Percentiles rank a stretch among this genome's conserved stretches.
These are phyloP conservation scores for Leishmania major DNA, from an alignment of 208 protist species.

Conservation along the genomic window DNA sequence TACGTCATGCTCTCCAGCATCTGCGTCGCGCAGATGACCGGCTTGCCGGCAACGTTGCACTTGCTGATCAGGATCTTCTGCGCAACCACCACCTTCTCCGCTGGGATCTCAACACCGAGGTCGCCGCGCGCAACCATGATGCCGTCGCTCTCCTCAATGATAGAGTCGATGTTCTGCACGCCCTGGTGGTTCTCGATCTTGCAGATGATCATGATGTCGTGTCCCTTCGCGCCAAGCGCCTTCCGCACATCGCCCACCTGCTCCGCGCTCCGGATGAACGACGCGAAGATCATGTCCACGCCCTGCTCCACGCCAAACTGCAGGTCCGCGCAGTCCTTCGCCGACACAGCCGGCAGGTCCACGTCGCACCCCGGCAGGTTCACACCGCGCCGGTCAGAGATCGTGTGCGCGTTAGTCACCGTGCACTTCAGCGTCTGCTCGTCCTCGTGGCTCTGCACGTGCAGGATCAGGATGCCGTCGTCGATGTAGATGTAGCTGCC, in stretches of 20 bases:
- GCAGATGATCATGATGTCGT: slow-evolving; percentile 96
- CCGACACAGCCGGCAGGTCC: slow-evolving; percentile 88
- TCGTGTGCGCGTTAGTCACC: slow-evolving; percentile 80
- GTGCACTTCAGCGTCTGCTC: slow-evolving; percentile 77
- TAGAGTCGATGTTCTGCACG: slow-evolving; percentile 98
- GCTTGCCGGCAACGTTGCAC: slow-evolving; percentile 98
- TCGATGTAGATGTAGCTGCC: slow-evolving; percentile 96
- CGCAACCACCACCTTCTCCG: slow-evolving; percentile 97
- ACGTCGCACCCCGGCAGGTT: slow-evolving; percentile 91
- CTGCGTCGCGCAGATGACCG: slow-evolving; percentile 99
- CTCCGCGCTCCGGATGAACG: slow-evolving; percentile 96
- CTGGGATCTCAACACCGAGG: slow-evolving; percentile 98
- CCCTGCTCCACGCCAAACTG: slow-evolving; percentile 95
- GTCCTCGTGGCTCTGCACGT: slow-evolving; percentile 77
- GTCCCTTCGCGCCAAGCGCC: slow-evolving; percentile 89
- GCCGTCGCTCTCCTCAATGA: slow-evolving; percentile 96
- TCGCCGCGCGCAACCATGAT: slow-evolving; percentile 99
- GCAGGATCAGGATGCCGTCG: slow-evolving; percentile 95
- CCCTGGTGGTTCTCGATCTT: slow-evolving; percentile 99
- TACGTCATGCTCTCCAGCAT: slow-evolving; percentile 98
- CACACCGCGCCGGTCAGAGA: slow-evolving; percentile 86
- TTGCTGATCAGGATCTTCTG: slow-evolving; percentile 99
- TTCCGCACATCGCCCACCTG: slow-evolving; percentile 95
- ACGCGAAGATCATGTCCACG: slow-evolving; percentile 99
- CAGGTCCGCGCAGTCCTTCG: slow-evolving; percentile 95